phyloP scores from a whole-genome alignment of 2,329 filamentous ascomycete genomes.

The Diaporthe ampelina region DNA sequence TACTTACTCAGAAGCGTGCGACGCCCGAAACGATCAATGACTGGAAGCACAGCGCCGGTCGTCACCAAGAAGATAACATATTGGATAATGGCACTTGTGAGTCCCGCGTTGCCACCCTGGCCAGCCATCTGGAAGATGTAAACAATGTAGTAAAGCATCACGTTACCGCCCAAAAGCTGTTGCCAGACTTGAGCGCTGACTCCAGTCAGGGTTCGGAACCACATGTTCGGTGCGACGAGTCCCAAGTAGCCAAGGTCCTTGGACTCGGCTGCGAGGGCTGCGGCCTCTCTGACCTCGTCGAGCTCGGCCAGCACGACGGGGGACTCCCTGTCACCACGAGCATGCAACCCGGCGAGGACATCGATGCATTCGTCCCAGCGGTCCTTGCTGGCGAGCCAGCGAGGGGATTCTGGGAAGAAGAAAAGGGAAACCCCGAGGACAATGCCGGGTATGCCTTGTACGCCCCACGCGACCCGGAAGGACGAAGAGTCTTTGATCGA shows the following conservation, averaged over 20 bases:
- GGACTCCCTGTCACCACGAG: constrained; percentile 66
- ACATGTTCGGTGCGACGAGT: constrained; percentile 62
- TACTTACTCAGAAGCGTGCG: constrained; percentile 56
- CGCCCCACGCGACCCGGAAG: constrained; percentile 73
- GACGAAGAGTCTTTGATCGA: constrained; percentile 66
- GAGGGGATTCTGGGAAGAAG: constrained; percentile 75
- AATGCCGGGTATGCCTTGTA: constrained; percentile 70
- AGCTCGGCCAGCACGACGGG: constrained; percentile 54
- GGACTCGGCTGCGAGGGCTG: constrained; percentile 54
- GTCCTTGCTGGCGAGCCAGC: constrained; percentile 79
- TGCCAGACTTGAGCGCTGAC: constrained; percentile 68
- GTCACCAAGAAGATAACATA: constrained; percentile 69
- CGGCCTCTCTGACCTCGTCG: constrained; percentile 51
- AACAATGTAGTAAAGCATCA: constrained; percentile 72
- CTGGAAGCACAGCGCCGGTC: constrained; percentile 62
- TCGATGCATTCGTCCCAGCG: constrained; percentile 75
- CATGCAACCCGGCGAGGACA: constrained; percentile 72
- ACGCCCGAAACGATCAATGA: constrained; percentile 64
- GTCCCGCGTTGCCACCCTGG: constrained; percentile 47
- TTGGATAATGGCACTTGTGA: constrained; percentile 67
- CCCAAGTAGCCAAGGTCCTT: constrained; percentile 56
- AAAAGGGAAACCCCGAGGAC: constrained; percentile 69
- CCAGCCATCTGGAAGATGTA: constrained; percentile 65
- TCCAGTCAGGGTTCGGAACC: constrained; percentile 66
- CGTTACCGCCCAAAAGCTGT: constrained; percentile 69